Evolutionary conservation across 1,284 basidiomycete species (phyloP), one percentile per base, ranked within the genome.

Genomic region (Microstroma glucosiphilum): DNA sequence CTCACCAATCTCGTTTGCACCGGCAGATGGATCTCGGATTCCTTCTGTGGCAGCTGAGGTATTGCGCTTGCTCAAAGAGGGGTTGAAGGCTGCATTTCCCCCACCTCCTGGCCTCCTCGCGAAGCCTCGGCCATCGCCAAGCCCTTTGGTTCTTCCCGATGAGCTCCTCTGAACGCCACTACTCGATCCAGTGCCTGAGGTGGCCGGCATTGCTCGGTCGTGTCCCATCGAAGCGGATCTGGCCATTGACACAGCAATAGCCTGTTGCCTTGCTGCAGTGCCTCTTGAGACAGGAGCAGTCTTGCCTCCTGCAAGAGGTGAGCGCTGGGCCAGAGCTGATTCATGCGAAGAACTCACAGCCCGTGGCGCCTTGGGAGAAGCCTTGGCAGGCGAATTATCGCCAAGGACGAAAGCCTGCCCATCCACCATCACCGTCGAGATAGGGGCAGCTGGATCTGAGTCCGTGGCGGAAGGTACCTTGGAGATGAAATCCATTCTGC

Each of bases 351-450:
- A 21, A 6, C 17, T 48, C 43, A 21, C 15, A 48, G 43, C 43
- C 6, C 15, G 43, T 21, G 43, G 43, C 15, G 15, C 43, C 13
- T 21, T 4, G 3, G 43, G 43, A 48, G 43, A 48, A 9, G 30
- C 30, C 30, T 37, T 37, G 4, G 30, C 43, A 21, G 43, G 43
- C 43, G 19, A 19, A 7, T 54, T 25, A 25, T 25, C 51, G 25
- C 25, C 51, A 26, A 54, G 13, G 25, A 54, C 25, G 19, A 54
- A 54, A 6, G 51, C 51, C 25, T 54, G 51, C 2, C 51, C 51
- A 54, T 54, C 51, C 21, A 54, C 26, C 51, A 54, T 54, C 13
- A 54, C 26, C 13, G 51, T 54, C 15, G 43, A 48, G 30, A 37
- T 37, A 21, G 43, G 43, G 21, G 43, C 43, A 48, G 15, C 21